These are phyloP conservation scores for Phytophthora citrophthora DNA, from an alignment of 352 stramenopile species.

Conservation along the genomic window DNA sequence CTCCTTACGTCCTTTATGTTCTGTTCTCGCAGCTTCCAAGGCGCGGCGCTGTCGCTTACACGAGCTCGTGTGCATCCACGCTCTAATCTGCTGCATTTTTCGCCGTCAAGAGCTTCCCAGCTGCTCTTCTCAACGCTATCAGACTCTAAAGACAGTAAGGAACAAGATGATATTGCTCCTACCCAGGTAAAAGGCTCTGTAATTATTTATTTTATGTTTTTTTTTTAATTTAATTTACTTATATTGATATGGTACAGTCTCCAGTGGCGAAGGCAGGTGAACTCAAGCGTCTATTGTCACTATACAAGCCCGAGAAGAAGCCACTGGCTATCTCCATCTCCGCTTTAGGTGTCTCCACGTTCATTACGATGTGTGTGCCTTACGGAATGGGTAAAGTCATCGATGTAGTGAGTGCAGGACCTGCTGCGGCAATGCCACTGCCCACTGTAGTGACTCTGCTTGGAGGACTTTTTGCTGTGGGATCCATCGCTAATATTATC, in stretches of 20 bases:
- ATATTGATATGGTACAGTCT: neutral
- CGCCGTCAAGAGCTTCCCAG: conserved; percentile 7
- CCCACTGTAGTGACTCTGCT: conserved; percentile 62
- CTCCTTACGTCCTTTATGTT: neutral
- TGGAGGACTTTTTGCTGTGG: conserved; percentile 70
- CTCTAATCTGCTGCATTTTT: conserved; percentile 5
- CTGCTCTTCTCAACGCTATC: conserved; percentile 34
- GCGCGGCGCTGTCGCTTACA: conserved; percentile 9
- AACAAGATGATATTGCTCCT: neutral
- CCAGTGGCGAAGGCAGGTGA: conserved; percentile 30
- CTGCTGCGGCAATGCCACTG: conserved; percentile 47
- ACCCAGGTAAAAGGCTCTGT: conserved; percentile 6
- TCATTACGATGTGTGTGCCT: conserved; percentile 79
- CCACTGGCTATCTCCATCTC: conserved; percentile 67
- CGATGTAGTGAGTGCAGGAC: conserved; percentile 63
- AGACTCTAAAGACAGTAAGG: conserved; percentile 17
- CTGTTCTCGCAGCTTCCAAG: conserved; percentile 18
- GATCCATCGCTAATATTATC: conserved; percentile 74
- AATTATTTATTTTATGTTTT: neutral
- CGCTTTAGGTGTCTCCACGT: conserved; percentile 67
- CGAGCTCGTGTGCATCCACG: neutral
- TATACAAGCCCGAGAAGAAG: conserved; percentile 80
- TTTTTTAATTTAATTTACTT: conserved; percentile 9
- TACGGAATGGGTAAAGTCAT: conserved; percentile 88
- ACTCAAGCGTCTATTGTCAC: conserved; percentile 46